phyloP scores from a whole-genome alignment of 2,329 filamentous ascomycete genomes.

The Phialophora verrucosa region DNA sequence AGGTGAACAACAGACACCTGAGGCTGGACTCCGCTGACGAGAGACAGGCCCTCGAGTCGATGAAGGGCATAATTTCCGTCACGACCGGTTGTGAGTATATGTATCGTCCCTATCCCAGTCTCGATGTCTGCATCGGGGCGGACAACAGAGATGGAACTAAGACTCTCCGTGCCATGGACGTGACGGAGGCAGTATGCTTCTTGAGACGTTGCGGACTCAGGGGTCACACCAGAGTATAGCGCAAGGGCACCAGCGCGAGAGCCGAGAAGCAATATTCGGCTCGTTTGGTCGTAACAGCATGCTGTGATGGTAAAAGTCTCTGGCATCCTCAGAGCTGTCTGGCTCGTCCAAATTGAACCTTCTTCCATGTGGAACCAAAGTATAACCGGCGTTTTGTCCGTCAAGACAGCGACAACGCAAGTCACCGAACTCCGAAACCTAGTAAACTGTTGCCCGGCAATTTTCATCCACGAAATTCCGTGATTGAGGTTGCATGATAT shows the following conservation, averaged over 20 bases:
- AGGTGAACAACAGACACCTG: constrained; percentile 64
- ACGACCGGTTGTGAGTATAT: constrained; percentile 74
- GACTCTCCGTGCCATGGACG: constrained; percentile 64
- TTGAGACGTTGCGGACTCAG: constrained; percentile 31
- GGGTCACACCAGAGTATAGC: constrained; percentile 48
- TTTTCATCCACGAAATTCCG: constrained; percentile 29
- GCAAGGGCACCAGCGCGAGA: constrained; percentile 62
- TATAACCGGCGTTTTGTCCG: constrained; percentile 17
- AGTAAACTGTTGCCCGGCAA: constrained; percentile 8
- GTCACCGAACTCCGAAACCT: background rate
- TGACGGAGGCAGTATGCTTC: constrained; percentile 35
- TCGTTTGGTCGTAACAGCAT: constrained; percentile 42
- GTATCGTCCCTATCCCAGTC: constrained; percentile 41
- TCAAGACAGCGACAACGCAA: constrained; percentile 25
- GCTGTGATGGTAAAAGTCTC: constrained; percentile 60
- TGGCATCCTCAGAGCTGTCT: constrained; percentile 44
- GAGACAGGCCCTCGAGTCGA: constrained; percentile 39
- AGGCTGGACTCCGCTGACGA: background rate
- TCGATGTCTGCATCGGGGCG: constrained; percentile 39
- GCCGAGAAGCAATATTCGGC: constrained; percentile 57
- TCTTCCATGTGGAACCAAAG: constrained; percentile 25
- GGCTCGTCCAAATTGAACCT: constrained; percentile 6
- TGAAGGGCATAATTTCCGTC: constrained; percentile 78
- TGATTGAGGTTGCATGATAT: background rate
- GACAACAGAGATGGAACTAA: constrained; percentile 68